phyloP scores from a whole-genome alignment of 2,329 filamentous ascomycete species.

The Stagonosporopsis rhizophila region DNA sequence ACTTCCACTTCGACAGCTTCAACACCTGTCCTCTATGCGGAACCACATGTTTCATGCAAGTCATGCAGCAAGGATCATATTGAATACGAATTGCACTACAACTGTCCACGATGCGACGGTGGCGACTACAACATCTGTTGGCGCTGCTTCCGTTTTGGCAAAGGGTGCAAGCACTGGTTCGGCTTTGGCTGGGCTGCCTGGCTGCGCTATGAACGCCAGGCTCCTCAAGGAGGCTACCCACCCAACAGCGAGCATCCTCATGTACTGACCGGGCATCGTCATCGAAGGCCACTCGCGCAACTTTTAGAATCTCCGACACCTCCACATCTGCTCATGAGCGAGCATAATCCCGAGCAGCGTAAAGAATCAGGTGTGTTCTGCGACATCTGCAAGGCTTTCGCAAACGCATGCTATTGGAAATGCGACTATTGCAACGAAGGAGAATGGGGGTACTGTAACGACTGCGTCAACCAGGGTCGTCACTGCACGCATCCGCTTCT shows the following conservation, averaged over 20 bases:
- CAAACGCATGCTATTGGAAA: conserved; percentile 88
- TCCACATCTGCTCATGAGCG: conserved; percentile 56
- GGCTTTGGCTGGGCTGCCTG: conserved; percentile 81
- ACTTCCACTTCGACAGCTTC: conserved; percentile 21
- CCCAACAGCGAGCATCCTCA: conserved; percentile 59
- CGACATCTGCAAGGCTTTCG: conserved; percentile 72
- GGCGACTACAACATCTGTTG: conserved; percentile 82
- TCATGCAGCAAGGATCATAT: conserved; percentile 75
- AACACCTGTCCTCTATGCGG: conserved; percentile 59
- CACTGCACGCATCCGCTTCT: conserved; percentile 84
- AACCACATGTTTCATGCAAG: conserved; percentile 77
- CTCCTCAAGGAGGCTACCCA: conserved; percentile 52
- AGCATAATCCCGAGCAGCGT: conserved; percentile 70
- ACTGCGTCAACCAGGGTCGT: conserved; percentile 81
- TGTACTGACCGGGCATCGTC: conserved; percentile 58
- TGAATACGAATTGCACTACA: conserved; percentile 86
- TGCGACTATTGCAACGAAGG: conserved; percentile 88
- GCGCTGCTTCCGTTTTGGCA: conserved; percentile 76
- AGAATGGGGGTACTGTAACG: conserved; percentile 93
- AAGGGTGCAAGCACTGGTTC: conserved; percentile 85
- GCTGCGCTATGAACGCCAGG: conserved; percentile 64
- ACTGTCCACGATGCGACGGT: conserved; percentile 73
- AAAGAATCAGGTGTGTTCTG: conserved; percentile 87
- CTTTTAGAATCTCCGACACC: conserved; percentile 32
- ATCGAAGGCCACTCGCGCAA: conserved; percentile 41